Evolutionary conservation across 345 rosid species (phyloP).

Genomic region (Isatis tinctoria): DNA sequence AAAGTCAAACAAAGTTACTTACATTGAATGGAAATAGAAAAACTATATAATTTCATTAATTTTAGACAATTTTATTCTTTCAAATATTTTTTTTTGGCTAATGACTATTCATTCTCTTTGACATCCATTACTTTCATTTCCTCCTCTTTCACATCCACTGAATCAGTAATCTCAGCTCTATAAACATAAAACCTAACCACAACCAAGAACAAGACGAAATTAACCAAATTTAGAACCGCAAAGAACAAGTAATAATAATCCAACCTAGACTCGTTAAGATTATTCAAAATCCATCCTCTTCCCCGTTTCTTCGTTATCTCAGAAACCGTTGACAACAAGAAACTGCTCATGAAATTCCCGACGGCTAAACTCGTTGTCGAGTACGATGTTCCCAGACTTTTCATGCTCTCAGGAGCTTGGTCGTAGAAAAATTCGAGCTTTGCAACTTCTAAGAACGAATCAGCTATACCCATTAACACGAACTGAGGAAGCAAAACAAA

Average conservation of each 20-base stretch:
- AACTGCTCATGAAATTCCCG: slow-evolving; percentile 68
- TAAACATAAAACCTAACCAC: slow-evolving; percentile 55
- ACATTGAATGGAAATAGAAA: not conserved
- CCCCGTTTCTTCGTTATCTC: slow-evolving; percentile 44
- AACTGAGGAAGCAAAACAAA: slow-evolving; percentile 68
- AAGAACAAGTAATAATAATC: slow-evolving; percentile 65
- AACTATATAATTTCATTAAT: not conserved
- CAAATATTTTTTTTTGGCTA: too few relatives aligned
- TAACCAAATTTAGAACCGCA: slow-evolving; percentile 46
- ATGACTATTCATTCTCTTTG: not conserved
- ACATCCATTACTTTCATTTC: slow-evolving; percentile 39
- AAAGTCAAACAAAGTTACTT: not conserved
- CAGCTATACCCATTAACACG: slow-evolving; percentile 70
- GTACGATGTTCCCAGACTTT: slow-evolving; percentile 74
- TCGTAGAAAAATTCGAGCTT: slow-evolving; percentile 88
- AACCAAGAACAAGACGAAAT: slow-evolving; percentile 49
- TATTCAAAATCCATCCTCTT: slow-evolving; percentile 61
- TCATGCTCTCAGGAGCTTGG: slow-evolving; percentile 82
- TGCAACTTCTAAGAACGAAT: slow-evolving; percentile 64
- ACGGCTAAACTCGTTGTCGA: slow-evolving; percentile 56
- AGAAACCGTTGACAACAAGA: slow-evolving; percentile 47
- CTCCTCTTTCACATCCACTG: slow-evolving; percentile 48
- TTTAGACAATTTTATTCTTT: not conserved
- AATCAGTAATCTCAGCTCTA: slow-evolving; percentile 50
- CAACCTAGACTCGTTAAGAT: slow-evolving; percentile 57